Base-by-base conservation (phyloP, 2,329 filamentous ascomycete species). In the Fusarium brachygibbosum region DNA sequence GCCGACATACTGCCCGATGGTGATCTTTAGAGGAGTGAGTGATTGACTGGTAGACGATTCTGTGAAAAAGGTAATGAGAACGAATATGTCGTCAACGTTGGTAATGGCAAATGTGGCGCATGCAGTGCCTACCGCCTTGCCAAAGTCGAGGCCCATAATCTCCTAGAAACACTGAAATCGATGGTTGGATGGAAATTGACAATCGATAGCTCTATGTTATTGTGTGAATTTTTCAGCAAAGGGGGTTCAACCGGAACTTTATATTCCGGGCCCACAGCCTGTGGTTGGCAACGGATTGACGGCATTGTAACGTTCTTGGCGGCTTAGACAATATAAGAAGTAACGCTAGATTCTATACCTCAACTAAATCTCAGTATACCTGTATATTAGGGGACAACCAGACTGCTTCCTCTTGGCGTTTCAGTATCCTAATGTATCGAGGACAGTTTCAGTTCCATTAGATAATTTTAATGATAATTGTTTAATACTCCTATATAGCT, bases 21-120 rank as follows among this genome's bases (percentile, higher is more conserved):
- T 28, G 6, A 58, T 58, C 9, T 57, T 57, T 3, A 45, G 31
- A 16, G 56, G 56, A 1, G 56, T 58, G 2, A 58, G 32, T 4
- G 38, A 31, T 0, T n/a, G 31, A 5, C 51, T 58, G 3, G 56
- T 58, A 2, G 51, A 45, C 5, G 50, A 14, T 11, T 58, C 56
- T 3, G 56, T 40, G 17, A 58, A 58, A 4, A 58, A 58, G 1
- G 56, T 53, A 7, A 58, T 32, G 1, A 58, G 38, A 12, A 58
- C 51, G 1, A 58, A 58, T 29, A 58, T 58, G 5, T 58, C 56
- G n/a, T 57, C 56, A 6, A 58, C 8, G 14, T 58, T 58, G 6
- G 56, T 58, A 4, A 45, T 23, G 10, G 56, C 56, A 13, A 58
- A 58, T 12, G 51, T 58, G 4, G 38, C 51, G 23, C 56, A 58